phyloP scores from a whole-genome alignment of 2,329 filamentous ascomycete genomes.

The Pseudogymnoascus sp. region DNA sequence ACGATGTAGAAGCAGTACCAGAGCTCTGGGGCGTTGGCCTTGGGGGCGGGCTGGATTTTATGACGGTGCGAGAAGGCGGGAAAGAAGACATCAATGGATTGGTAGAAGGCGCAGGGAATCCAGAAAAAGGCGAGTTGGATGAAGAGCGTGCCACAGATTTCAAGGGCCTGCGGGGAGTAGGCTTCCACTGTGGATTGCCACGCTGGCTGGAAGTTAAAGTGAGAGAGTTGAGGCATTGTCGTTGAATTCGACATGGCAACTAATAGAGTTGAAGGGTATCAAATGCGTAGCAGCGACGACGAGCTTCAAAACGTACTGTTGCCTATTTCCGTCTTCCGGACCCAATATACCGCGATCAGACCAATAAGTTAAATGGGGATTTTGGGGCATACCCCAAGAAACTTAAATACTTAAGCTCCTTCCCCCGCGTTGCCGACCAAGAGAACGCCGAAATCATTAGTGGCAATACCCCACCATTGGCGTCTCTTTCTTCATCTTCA shows the following conservation, averaged over 20 bases:
- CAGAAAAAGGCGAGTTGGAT: conserved; percentile 41
- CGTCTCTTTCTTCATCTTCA: neutral
- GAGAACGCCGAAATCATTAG: neutral
- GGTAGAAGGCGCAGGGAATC: conserved; percentile 37
- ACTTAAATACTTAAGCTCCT: conserved; percentile 2
- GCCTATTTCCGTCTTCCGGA: neutral
- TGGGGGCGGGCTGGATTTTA: conserved; percentile 46
- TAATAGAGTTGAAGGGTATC: neutral
- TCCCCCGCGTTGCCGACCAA: neutral
- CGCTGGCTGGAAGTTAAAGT: neutral
- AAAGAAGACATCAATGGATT: conserved; percentile 36
- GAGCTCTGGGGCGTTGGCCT: conserved; percentile 39
- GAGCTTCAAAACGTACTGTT: neutral
- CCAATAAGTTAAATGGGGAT: neutral
- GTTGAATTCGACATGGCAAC: conserved; percentile 9
- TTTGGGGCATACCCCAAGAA: neutral
- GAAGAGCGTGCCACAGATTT: conserved; percentile 35
- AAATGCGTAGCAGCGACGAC: neutral
- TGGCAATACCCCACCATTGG: conserved; percentile 4
- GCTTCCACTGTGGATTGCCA: conserved; percentile 11
- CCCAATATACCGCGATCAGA: neutral
- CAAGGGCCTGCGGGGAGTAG: conserved; percentile 30
- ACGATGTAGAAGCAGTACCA: conserved; percentile 38
- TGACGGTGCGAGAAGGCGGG: conserved; percentile 43
- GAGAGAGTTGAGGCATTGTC: neutral